phyloP scores from a whole-genome alignment of 2,329 filamentous ascomycete species.

The Fusarium tricinctum region DNA sequence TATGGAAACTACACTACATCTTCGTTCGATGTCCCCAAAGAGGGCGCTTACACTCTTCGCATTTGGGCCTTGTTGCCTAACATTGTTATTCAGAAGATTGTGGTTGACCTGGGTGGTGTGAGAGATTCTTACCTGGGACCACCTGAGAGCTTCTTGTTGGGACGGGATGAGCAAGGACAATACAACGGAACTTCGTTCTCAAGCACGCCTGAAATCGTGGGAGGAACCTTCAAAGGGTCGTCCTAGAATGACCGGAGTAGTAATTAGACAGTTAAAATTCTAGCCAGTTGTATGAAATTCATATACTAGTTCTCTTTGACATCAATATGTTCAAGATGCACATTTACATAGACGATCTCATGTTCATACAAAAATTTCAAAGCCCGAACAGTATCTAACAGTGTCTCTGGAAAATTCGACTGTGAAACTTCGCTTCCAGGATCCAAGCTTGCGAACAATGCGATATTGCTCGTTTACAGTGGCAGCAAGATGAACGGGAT shows the following conservation, averaged over 20 bases:
- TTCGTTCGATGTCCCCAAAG: conserved; percentile 57
- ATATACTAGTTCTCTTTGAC: no score
- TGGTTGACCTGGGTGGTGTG: conserved; percentile 69
- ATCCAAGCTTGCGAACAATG: no score
- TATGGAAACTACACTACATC: conserved; percentile 61
- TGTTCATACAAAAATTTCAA: no score
- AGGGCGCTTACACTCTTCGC: conserved; percentile 64
- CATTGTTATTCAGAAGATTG: conserved; percentile 68
- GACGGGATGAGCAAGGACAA: conserved; percentile 18
- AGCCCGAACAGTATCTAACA: no score
- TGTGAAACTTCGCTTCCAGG: no score
- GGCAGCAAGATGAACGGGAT: no score
- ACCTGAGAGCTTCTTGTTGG: conserved; percentile 65
- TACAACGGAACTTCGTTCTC: conserved; percentile 36
- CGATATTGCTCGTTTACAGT: no score
- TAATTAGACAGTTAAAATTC: no score
- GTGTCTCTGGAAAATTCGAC: no score
- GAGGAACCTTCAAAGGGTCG: background rate
- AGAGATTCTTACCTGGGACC: conserved; percentile 68
- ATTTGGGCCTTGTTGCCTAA: conserved; percentile 67
- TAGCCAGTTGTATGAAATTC: background rate
- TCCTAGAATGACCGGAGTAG: background rate
- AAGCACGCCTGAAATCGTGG: conserved; percentile 13
- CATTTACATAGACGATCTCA: no score
- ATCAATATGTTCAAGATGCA: no score